Evolutionary conservation across 139 green algal species (phyloP).

Genomic region (Volvox reticuliferus): DNA sequence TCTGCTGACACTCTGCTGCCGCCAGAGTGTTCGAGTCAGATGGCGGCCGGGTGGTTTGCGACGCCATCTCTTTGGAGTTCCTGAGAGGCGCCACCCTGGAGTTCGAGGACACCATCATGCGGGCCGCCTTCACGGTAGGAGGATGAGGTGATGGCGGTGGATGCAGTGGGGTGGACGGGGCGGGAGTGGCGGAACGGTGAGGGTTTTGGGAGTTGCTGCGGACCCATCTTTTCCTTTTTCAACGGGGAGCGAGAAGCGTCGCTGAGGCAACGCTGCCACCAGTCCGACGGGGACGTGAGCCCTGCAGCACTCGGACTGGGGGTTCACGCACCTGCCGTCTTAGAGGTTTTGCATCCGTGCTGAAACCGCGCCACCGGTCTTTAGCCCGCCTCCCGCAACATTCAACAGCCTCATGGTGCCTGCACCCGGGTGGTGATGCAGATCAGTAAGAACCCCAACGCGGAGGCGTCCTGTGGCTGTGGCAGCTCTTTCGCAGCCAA

Average conservation of each 20-base stretch:
- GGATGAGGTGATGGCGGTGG: neutral
- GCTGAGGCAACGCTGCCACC: too few species aligned
- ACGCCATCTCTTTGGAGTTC: slow-evolving; percentile 90
- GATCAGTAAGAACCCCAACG: slow-evolving; percentile 85
- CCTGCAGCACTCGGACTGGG: too few species aligned
- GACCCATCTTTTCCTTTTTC: too few species aligned
- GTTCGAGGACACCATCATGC: slow-evolving; percentile 91
- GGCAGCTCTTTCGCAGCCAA: slow-evolving; percentile 88
- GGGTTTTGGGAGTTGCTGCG: too few species aligned
- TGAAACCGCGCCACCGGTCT: too few species aligned
- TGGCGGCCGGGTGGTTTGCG: slow-evolving; percentile 84
- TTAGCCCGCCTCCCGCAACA: too few species aligned
- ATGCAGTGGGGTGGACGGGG: neutral
- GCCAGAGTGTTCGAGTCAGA: slow-evolving; percentile 80
- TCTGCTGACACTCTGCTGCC: neutral
- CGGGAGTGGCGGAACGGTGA: too few species aligned
- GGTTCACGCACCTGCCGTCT: too few species aligned
- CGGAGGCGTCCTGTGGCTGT: slow-evolving; percentile 84
- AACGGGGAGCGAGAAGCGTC: too few species aligned
- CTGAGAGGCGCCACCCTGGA: slow-evolving; percentile 89
- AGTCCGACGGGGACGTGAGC: too few species aligned
- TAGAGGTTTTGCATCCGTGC: too few species aligned
- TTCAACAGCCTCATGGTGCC: too few species aligned
- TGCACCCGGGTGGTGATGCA: slow-evolving; percentile 18
- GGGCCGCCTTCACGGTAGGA: slow-evolving; percentile 84